Percentiles rank a stretch among this genome's conserved stretches.
phyloP scores from a whole-genome alignment of 164 flowering plant genomes.

The Magnolia kwangsiensis region DNA sequence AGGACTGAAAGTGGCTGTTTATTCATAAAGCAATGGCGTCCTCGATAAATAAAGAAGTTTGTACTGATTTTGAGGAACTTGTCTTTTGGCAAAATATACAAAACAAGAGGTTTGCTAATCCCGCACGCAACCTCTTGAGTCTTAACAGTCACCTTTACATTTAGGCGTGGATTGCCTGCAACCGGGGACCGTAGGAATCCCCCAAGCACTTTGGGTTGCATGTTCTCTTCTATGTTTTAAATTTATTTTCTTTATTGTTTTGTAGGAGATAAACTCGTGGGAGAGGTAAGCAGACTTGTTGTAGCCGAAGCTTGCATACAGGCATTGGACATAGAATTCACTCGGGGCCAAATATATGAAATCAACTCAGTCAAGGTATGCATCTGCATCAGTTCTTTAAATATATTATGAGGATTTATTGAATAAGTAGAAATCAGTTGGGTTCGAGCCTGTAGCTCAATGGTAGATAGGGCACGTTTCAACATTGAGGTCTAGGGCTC shows the following conservation, averaged over 20 bases:
- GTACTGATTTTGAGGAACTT: not conserved
- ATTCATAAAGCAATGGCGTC: not conserved
- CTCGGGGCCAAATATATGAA: conserved; percentile 74
- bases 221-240: not conserved
- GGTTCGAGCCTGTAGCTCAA: not conserved
- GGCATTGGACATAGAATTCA: conserved; percentile 74
- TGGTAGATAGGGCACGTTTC: not conserved
- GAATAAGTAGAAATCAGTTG: not conserved
- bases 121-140: not conserved
- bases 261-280: conserved; percentile 88
- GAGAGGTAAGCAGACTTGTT: conserved; percentile 90
- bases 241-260: not conserved
- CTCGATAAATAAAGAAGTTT: not conserved
- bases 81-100: not conserved
- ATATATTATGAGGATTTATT: too few relatives aligned
- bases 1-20: not conserved
- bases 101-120: not conserved
- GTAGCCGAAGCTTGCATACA: conserved; percentile 97
- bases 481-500: too few relatives aligned
- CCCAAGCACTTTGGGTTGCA: too few relatives aligned
- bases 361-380: conserved; percentile 79
- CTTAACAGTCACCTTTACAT: too few relatives aligned
- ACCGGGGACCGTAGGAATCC: too few relatives aligned
- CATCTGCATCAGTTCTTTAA: not conserved
- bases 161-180: too few relatives aligned